Conservation (phyloP, 1,284 basidiomycete species). For the Moesziomyces antarcticus region DNA sequence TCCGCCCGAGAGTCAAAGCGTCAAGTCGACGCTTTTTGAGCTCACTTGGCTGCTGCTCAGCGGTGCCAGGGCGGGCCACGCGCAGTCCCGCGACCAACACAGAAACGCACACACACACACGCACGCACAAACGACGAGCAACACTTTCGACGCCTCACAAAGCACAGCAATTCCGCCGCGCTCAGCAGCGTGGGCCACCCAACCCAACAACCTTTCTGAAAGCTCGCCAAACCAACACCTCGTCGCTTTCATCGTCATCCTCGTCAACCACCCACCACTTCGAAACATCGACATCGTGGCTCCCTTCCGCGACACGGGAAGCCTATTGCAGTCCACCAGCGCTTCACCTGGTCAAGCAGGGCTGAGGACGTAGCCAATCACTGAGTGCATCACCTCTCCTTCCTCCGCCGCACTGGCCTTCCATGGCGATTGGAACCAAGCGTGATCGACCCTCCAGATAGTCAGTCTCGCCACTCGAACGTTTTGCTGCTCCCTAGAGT, state of each 20-base stretch:
- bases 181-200: background rate
- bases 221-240: background rate
- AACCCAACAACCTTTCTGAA: background rate
- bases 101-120: conserved; percentile 10
- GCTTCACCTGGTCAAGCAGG: background rate
- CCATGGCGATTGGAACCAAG: background rate
- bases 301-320: too few species aligned
- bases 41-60: background rate
- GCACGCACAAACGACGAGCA: background rate
- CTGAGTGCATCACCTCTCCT: background rate
- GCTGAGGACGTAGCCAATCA: background rate
- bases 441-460: background rate
- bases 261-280: background rate
- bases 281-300: background rate
- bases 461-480: too few species aligned
- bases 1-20: background rate
- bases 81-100: conserved; percentile 3
- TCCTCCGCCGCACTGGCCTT: background rate
- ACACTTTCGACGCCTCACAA: background rate
- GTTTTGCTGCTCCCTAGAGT: background rate
- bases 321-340: background rate
- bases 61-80: conserved; percentile 4
- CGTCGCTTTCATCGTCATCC: background rate
- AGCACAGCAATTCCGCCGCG: background rate
- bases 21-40: background rate